phyloP scores from a whole-genome alignment of 2,329 filamentous ascomycete genomes.

The Epichloe scottii region DNA sequence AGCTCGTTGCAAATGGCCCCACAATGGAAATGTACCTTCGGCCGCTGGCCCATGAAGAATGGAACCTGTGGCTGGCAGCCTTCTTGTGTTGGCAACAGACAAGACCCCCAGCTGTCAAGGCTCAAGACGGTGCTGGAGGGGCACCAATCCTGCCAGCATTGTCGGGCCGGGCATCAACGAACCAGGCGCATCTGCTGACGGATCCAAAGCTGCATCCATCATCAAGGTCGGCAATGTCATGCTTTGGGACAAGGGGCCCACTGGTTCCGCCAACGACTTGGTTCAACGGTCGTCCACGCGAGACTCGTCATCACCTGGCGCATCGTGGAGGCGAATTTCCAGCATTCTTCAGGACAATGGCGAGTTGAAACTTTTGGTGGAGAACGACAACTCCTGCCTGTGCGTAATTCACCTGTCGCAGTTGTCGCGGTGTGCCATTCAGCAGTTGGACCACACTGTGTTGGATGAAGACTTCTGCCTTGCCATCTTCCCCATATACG shows the following conservation, averaged over 20 bases:
- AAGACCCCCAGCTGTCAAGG: constrained; percentile 44
- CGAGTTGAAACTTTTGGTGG: constrained; percentile 80
- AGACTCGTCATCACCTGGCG: constrained; percentile 39
- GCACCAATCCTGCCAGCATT: constrained; percentile 18
- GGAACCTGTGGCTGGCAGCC: constrained; percentile 70
- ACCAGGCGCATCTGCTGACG: constrained; percentile 23
- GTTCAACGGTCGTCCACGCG: constrained; percentile 45
- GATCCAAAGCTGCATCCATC: constrained; percentile 44
- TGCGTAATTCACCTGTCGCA: constrained; percentile 80
- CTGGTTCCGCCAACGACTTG: constrained; percentile 41
- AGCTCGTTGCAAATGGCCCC: constrained; percentile 39
- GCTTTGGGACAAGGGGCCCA: constrained; percentile 71
- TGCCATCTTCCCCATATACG: constrained; percentile 89
- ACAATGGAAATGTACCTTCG: constrained; percentile 50
- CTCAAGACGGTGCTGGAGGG: constrained; percentile 28
- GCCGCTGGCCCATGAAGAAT: constrained; percentile 51
- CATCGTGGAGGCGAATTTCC: constrained; percentile 75
- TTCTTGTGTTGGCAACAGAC: constrained; percentile 73
- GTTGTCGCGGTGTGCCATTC: constrained; percentile 78
- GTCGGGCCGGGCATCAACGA: constrained; percentile 31
- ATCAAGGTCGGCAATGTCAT: constrained; percentile 92
- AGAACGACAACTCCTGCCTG: constrained; percentile 69
- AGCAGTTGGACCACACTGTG: constrained; percentile 80
- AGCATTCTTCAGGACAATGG: constrained; percentile 93
- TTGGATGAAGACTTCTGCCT: constrained; percentile 89